A percentile compares a stretch with the other conserved stretches of the same genome.
These are phyloP conservation scores for Ophiocordyceps camponoti-leonardi DNA, from an alignment of 2,329 filamentous ascomycete species.

Conservation along the genomic window DNA sequence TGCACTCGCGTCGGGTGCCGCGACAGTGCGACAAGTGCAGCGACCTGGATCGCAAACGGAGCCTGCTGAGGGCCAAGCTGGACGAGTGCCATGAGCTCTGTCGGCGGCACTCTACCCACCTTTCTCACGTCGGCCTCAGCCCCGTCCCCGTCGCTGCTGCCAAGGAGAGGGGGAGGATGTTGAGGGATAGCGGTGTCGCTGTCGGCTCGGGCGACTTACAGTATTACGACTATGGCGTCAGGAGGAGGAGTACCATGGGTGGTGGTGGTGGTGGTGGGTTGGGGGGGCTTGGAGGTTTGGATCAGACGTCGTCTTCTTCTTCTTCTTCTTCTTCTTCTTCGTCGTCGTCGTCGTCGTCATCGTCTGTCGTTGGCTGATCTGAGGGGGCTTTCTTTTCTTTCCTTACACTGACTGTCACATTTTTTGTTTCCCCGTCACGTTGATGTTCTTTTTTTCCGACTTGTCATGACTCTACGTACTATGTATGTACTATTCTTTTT, in stretches of 20 bases:
- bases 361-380: no score
- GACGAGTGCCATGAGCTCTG: slow-evolving; percentile 2
- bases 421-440: no score
- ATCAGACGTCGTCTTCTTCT: no score
- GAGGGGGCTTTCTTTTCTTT: no score
- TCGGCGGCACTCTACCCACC: neutral
- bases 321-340: neutral
- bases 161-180: neutral
- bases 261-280: neutral
- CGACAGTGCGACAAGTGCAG: slow-evolving; percentile 9
- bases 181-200: neutral
- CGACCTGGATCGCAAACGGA: slow-evolving; percentile 6
- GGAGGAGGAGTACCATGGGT: neutral
- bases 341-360: no score
- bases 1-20: slow-evolving; percentile 7
- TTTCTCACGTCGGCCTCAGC: neutral
- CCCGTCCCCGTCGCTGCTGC: neutral
- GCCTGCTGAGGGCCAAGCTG: slow-evolving; percentile 4
- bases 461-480: no score
- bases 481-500: no score
- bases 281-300: neutral
- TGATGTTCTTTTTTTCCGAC: no score
- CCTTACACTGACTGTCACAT: no score
- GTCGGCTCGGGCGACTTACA: no score
- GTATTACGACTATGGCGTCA: neutral